phyloP scores from a whole-genome alignment of 139 green algal genomes.

The Asterochloris sp. region DNA sequence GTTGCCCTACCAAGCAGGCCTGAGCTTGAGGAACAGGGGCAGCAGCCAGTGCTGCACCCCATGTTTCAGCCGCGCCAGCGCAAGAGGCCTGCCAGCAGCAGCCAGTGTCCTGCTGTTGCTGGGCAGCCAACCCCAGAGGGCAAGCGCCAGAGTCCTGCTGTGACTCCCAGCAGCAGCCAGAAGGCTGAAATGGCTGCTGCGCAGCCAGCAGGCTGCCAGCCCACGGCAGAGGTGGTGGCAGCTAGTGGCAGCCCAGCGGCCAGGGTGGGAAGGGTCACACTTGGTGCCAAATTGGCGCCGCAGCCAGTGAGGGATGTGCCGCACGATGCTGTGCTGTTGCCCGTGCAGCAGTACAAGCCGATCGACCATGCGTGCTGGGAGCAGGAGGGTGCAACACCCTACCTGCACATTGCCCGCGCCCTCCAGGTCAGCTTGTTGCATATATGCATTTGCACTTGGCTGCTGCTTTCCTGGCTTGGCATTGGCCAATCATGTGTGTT shows the following conservation, averaged over 20 bases:
- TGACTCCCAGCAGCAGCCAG: not conserved
- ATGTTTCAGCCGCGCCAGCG: not conserved
- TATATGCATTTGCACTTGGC: too few species aligned
- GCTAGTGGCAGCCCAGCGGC: not conserved
- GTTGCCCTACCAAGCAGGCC: too few species aligned
- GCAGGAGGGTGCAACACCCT: constrained; percentile 51
- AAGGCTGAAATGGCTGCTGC: not conserved
- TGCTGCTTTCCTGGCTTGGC: too few species aligned
- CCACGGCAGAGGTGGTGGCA: not conserved
- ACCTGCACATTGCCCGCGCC: constrained; percentile 62
- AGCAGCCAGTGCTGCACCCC: too few species aligned
- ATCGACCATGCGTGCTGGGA: constrained; percentile 57
- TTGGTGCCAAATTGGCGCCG: not conserved
- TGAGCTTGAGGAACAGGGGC: too few species aligned
- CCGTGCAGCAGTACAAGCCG: constrained; percentile 40
- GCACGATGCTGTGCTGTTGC: constrained; percentile 13
- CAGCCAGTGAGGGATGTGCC: constrained; percentile 2
- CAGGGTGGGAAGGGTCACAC: not conserved
- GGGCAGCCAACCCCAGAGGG: not conserved
- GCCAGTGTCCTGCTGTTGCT: not conserved
- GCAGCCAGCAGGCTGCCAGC: not conserved
- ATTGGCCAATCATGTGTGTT: too few species aligned
- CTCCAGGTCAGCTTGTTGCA: not conserved
- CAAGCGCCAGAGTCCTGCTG: not conserved
- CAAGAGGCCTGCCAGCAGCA: not conserved